Conservation (phyloP, 2,329 filamentous ascomycete genomes). For the Pezicula carpinea region DNA sequence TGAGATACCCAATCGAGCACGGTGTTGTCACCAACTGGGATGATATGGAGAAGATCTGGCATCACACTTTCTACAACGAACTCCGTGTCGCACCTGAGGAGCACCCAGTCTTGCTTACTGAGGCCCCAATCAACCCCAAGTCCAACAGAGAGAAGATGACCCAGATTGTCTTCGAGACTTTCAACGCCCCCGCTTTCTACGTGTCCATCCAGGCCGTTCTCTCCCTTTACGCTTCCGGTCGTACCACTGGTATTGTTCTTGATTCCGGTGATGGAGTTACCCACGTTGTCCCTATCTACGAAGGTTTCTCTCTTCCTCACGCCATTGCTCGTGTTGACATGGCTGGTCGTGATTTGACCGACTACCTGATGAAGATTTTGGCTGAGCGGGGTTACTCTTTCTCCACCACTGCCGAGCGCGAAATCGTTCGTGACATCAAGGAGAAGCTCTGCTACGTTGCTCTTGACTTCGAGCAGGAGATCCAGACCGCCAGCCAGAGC, state of each 20-base stretch:
- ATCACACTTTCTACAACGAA: constrained; percentile 99
- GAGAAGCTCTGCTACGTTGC: constrained; percentile 99
- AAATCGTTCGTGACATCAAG: constrained; percentile 99
- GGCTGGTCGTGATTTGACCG: constrained; percentile 99
- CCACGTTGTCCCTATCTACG: constrained; percentile 99
- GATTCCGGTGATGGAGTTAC: constrained; percentile 99
- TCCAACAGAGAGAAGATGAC: constrained; percentile 99
- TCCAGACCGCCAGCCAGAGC: constrained; percentile 98
- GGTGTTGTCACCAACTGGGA: constrained; percentile 99
- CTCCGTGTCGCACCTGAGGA: constrained; percentile 99
- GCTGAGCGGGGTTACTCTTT: constrained; percentile 99
- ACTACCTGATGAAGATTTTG: constrained; percentile 99
- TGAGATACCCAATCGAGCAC: constrained; percentile 99
- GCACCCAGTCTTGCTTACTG: constrained; percentile 98
- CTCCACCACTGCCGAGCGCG: constrained; percentile 99
- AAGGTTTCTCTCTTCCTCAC: constrained; percentile 99
- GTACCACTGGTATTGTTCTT: constrained; percentile 99
- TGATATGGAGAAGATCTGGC: constrained; percentile 99
- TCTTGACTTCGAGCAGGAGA: constrained; percentile 99
- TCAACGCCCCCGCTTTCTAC: constrained; percentile 99
- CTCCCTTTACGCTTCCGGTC: constrained; percentile 98
- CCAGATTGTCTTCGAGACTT: constrained; percentile 99
- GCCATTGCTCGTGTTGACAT: constrained; percentile 99
- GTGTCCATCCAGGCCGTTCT: constrained; percentile 99
- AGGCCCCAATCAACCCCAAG: constrained; percentile 99